Conservation (phyloP, 495 filamentous ascomycete species). For the Darksidea phi region DNA sequence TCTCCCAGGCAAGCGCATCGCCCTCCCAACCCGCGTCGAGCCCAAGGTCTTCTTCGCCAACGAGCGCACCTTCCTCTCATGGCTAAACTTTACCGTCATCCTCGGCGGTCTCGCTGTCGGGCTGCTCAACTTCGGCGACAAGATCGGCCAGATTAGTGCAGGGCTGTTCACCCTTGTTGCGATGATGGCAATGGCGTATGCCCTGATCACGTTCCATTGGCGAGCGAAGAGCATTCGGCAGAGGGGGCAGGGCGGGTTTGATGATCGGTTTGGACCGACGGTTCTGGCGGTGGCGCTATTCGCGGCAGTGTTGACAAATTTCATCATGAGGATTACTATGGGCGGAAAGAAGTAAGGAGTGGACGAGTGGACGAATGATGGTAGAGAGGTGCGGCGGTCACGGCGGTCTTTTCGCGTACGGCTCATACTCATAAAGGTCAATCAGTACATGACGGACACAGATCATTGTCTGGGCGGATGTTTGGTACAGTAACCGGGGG, state of each 20-base stretch:
- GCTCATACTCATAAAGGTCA: no score
- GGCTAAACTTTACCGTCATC: slow-evolving; percentile 99
- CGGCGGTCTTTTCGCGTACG: no score
- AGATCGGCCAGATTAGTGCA: slow-evolving; percentile 84
- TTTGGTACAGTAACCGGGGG: no score
- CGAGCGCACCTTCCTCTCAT: slow-evolving; percentile 97
- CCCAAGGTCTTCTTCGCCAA: slow-evolving; percentile 99
- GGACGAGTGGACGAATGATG: no score
- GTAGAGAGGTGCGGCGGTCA: no score
- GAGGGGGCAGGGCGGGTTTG: slow-evolving; percentile 90
- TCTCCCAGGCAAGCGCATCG: slow-evolving; percentile 87
- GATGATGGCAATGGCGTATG: slow-evolving; percentile 94
- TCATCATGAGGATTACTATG: slow-evolving; percentile 77
- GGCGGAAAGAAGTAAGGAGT: slow-evolving; percentile 25
- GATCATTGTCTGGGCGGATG: no score
- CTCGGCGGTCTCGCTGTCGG: slow-evolving; percentile 93
- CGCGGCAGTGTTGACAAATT: slow-evolving; percentile 88
- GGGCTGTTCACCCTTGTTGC: slow-evolving; percentile 92
- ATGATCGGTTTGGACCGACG: slow-evolving; percentile 91
- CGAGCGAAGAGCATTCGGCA: slow-evolving; percentile 86
- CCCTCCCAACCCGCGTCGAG: slow-evolving; percentile 95
- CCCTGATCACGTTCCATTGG: slow-evolving; percentile 94
- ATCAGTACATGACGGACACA: no score
- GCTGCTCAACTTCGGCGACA: slow-evolving; percentile 96
- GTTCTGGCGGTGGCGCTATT: slow-evolving; percentile 81